Evolutionary conservation across 2,329 filamentous ascomycete genomes (phyloP), one percentile per base, ranked within the genome.

Genomic region (Cladosporium sp.): DNA sequence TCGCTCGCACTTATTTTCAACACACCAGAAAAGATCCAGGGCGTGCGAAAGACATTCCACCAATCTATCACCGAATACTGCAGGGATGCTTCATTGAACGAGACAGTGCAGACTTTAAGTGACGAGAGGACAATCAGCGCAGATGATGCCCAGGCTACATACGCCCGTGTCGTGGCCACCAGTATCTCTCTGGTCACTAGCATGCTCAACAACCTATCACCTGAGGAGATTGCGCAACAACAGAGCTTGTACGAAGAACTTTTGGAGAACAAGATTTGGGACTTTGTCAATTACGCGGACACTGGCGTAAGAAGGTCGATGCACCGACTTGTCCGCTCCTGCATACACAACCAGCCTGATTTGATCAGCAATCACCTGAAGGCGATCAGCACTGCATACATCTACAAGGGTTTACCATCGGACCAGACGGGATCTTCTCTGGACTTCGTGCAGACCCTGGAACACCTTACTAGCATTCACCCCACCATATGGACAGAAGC

Each of bases 61-160:
- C 80, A 83, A 7, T 86, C 91, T 32, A 92, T 97, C 49, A 81
- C 98, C 65, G 88, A 93, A 58, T 97, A 92, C 77, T 92, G 92
- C 65, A 86, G 86, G 64, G 88, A 92, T 73, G 92, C 92, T 5
- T 86, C 95, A 49, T 79, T 87, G 56, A 86, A 89, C 63, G 95
- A 99, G 77, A 94, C 90, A 0, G 78, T 89, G 2, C 85, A 89
- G 39, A 96, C 92, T 0, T 81, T 99, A 39, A 98, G 93, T 75
- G 95, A 99, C 75, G 91, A 96, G 78, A 86, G 94, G 26, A 92
- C 88, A 0, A 91, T 93, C 3, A 95, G 88, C 66, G 80, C 86
- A 10, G 94, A 98, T 70, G 95, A 99, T 75, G 89, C 92, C 4
- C 86, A 93, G 70, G 86, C 90, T 21, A 97, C 97, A 72, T 95